These are phyloP conservation scores for Taphrina confusa DNA, from an alignment of 1,139 yeast species.

Conservation along the genomic window DNA sequence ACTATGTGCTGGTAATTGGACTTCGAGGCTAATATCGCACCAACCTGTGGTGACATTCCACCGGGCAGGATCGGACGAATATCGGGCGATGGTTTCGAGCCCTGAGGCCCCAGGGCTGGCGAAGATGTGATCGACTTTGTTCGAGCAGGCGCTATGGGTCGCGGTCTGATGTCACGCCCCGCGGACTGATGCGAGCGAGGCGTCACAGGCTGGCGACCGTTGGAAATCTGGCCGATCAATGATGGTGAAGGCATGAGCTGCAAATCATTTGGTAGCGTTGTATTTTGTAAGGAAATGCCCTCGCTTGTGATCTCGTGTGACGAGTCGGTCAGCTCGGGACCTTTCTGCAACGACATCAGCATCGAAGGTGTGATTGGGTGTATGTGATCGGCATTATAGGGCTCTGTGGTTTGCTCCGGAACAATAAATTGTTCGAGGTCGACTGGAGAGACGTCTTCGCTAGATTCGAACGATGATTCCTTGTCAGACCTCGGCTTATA, in stretches of 20 bases:
- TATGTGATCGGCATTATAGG: background rate
- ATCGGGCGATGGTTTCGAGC: constrained; percentile 40
- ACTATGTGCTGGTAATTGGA: constrained; percentile 52
- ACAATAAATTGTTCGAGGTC: constrained; percentile 2
- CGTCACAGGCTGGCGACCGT: background rate
- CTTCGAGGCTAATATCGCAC: constrained; percentile 48
- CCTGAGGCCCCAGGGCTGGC: constrained; percentile 31
- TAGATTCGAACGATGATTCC: constrained; percentile 25
- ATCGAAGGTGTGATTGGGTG: constrained; percentile 34
- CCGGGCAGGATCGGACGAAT: constrained; percentile 41
- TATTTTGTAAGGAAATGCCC: background rate
- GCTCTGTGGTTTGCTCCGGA: background rate
- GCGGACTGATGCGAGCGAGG: background rate
- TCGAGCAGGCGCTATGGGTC: constrained; percentile 20
- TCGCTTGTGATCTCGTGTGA: background rate
- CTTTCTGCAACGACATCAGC: constrained; percentile 26
- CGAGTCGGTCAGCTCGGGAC: background rate
- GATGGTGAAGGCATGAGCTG: constrained; percentile 14
- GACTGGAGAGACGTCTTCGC: constrained; percentile 22
- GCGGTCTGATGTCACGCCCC: constrained; percentile 11
- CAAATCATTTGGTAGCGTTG: background rate
- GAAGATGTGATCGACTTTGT: constrained; percentile 19
- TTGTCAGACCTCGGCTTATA: background rate
- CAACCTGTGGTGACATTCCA: constrained; percentile 42
- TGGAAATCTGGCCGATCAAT: background rate